Conservation (phyloP, 2,329 filamentous ascomycete genomes). For the Alternaria dauci region DNA sequence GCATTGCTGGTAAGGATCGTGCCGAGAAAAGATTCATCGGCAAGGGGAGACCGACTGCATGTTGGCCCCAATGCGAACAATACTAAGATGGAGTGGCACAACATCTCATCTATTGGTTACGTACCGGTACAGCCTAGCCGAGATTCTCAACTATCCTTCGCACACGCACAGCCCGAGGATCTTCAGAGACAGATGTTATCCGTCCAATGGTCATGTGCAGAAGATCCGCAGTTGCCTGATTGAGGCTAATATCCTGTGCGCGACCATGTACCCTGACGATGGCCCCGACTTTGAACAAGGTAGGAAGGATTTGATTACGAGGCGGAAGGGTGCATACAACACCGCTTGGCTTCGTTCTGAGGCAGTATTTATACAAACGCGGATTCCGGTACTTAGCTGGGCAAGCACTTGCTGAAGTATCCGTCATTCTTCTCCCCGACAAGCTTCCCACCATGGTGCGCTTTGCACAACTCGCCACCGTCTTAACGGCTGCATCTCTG, state of each 20-base stretch:
- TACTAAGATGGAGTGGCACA: not conserved
- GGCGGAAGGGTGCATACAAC: not conserved
- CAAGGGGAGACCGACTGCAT: not conserved
- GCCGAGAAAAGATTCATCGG: not conserved
- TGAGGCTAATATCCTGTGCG: conserved; percentile 19
- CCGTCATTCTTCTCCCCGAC: conserved; percentile 12
- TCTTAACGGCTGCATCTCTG: conserved; percentile 32
- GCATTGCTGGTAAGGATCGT: not conserved
- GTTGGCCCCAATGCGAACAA: not conserved
- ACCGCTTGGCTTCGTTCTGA: not conserved
- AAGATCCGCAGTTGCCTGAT: conserved; percentile 23
- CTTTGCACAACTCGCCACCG: conserved; percentile 28
- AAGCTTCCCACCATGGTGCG: conserved; percentile 35
- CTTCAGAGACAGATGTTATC: conserved; percentile 14
- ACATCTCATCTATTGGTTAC: conserved; percentile 5
- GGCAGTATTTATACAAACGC: conserved; percentile 17
- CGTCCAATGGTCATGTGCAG: conserved; percentile 18
- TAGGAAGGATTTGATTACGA: not conserved
- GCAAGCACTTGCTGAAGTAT: conserved; percentile 10
- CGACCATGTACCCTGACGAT: conserved; percentile 3
- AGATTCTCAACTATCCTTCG: conserved; percentile 8
- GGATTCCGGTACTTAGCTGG: not conserved
- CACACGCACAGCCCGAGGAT: conserved; percentile 20
- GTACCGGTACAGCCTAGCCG: conserved; percentile 5
- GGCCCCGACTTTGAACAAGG: not conserved